Evolutionary conservation across 1,284 basidiomycete genomes (phyloP), one percentile per base, ranked within the genome.

Genomic region (Trichosporon coremiiforme): DNA sequence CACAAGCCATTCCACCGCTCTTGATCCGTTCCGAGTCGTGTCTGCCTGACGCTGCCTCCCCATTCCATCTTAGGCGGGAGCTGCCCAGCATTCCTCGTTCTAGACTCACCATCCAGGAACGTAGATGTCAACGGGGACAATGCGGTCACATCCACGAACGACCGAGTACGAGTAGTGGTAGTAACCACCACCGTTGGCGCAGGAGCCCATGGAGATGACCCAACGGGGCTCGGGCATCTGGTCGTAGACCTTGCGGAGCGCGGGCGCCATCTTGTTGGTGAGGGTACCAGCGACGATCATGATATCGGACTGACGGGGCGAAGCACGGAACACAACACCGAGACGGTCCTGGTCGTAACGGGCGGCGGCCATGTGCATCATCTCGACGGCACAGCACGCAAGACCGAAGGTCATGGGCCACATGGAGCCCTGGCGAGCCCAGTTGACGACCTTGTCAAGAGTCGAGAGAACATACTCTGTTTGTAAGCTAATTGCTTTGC

Each of bases 241-340:
- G 84, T 97, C 94, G 82, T 97, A 96, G 65, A 95, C 92, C 79
- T 94, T 96, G 79, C 94, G 89, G 80, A 98, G 83, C 5, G 95
- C 95, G 63, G 97, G 97, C 4, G 95, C 97, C 97, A 99, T 99
- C 87, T 99, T 99, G 87, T 99, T 99, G 75, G 97, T 99, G 77
- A 99, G 85, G 0, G 97, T 99, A 36, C 97, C 97, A 62, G 97
- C 96, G 67, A 99, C 97, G 80, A 99, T 99, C 97, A 99, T 99
- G 80, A 99, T 93, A 82, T 99, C 96, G 71, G 91, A 93, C 86
- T 98, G 95, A 76, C 97, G 91, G 66, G 97, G 97, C 85, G 91
- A 94, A 10, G 96, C 97, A 87, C 97, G 94, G 88, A 99, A 99
- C 55, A 99, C 92, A 73, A 99, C 90, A 79, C 97, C 97, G 55